These are phyloP conservation scores for Scutellaria barbata DNA, from an alignment of 257 asterid genomes.

Conservation along the genomic window DNA sequence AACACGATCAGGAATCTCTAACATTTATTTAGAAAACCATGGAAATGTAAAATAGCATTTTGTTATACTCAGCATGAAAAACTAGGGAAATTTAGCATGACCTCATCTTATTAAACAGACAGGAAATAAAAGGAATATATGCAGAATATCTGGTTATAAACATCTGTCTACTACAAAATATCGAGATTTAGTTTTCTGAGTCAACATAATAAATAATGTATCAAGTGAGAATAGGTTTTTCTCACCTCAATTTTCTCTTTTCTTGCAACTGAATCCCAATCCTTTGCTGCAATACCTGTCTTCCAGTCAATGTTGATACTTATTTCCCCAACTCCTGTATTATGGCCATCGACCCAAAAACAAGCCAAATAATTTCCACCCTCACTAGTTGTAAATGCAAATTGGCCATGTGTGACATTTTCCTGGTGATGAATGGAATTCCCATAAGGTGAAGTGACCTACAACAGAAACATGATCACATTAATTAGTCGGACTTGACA, in stretches of 20 bases:
- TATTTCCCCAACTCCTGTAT: conserved; percentile 55
- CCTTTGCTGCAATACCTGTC: conserved; percentile 89
- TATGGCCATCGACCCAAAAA: conserved; percentile 65
- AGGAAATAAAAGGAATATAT: neutral
- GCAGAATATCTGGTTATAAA: neutral
- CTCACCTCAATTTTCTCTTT: conserved; percentile 88
- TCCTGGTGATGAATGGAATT: conserved; percentile 66
- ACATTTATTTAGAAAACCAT: neutral
- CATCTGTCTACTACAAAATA: neutral
- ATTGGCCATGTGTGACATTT: conserved; percentile 80
- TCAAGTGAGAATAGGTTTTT: conserved; percentile 13
- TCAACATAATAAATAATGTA: neutral
- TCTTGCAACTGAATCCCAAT: conserved; percentile 91
- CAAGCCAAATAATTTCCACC: conserved; percentile 87
- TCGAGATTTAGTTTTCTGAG: neutral
- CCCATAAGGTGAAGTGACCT: conserved; percentile 92
- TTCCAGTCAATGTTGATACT: conserved; percentile 87
- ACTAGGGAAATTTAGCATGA: neutral
- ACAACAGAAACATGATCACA: conserved; percentile 26
- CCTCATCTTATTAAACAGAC: neutral
- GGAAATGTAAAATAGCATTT: neutral
- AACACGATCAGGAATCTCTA: neutral
- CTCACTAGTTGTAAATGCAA: conserved; percentile 82
- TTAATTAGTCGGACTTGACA: conserved; percentile 1
- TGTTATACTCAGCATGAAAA: neutral